Evolutionary conservation across 2,329 filamentous ascomycete genomes (phyloP).

Genomic region (Ascosphaera acerosa): DNA sequence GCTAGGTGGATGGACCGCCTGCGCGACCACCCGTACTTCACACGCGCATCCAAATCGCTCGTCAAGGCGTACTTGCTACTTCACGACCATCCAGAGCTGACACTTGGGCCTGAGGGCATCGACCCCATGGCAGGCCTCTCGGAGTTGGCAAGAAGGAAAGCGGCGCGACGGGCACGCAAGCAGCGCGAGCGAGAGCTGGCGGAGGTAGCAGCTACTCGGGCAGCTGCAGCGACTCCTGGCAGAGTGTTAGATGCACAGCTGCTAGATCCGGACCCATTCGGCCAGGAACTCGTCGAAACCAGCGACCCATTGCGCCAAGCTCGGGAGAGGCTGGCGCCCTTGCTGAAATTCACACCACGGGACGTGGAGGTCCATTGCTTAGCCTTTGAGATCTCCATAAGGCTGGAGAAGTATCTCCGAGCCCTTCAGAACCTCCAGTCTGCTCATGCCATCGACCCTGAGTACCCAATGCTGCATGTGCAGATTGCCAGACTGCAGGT

Average conservation of each 20-base stretch:
- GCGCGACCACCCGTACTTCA: slow-evolving; percentile 81
- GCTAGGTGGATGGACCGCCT: slow-evolving; percentile 83
- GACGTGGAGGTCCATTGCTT: slow-evolving; percentile 58
- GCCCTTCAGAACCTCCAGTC: slow-evolving; percentile 67
- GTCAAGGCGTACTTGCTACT: slow-evolving; percentile 58
- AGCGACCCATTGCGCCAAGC: slow-evolving; percentile 63
- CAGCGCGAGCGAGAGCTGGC: slow-evolving; percentile 53
- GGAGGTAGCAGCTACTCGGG: slow-evolving; percentile 68
- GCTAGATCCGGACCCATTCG: slow-evolving; percentile 71
- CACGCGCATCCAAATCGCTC: slow-evolving; percentile 56
- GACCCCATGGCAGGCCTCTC: slow-evolving; percentile 26
- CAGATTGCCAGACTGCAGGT: slow-evolving; percentile 49
- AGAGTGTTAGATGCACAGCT: slow-evolving; percentile 41
- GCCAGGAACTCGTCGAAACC: slow-evolving; percentile 55
- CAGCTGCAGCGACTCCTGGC: slow-evolving; percentile 36
- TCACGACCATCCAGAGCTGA: slow-evolving; percentile 44
- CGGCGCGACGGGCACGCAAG: slow-evolving; percentile 55
- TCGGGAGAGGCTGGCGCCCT: slow-evolving; percentile 57
- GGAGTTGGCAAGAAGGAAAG: slow-evolving; percentile 70
- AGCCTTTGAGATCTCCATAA: slow-evolving; percentile 74
- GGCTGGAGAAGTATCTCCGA: slow-evolving; percentile 66
- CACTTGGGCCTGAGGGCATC: slow-evolving; percentile 31
- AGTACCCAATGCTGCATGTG: slow-evolving; percentile 48
- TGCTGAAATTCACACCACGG: slow-evolving; percentile 61
- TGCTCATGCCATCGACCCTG: slow-evolving; percentile 40